Conservation (phyloP, 2,329 filamentous ascomycete genomes). For the Onygenales sp. region DNA sequence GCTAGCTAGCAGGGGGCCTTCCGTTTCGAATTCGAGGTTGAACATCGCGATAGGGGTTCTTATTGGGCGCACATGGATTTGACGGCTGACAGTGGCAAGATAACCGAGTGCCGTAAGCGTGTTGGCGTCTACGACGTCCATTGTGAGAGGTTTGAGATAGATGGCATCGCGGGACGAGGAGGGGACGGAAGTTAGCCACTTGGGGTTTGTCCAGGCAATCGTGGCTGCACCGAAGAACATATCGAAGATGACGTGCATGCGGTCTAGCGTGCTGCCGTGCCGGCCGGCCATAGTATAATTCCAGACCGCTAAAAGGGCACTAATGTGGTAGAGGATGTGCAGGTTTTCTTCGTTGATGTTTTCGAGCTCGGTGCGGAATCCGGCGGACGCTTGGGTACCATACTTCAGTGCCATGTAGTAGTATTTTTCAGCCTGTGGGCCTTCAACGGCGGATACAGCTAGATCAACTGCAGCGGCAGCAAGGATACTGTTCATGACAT, state of each 20-base stretch:
- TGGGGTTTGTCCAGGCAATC: not conserved
- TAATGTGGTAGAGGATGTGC: slow-evolving; percentile 22
- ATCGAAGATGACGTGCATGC: slow-evolving; percentile 17
- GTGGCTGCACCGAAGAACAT: slow-evolving; percentile 10
- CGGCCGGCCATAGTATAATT: slow-evolving; percentile 19
- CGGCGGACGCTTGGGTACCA: slow-evolving; percentile 23
- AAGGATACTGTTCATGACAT: slow-evolving; percentile 31
- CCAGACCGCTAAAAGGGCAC: slow-evolving; percentile 19
- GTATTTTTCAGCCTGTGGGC: slow-evolving; percentile 14
- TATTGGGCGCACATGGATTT: slow-evolving; percentile 3
- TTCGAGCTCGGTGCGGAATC: slow-evolving; percentile 21
- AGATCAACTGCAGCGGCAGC: slow-evolving; percentile 27
- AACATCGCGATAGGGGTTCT: not conserved
- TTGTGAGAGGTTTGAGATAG: not conserved
- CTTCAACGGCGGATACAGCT: slow-evolving; percentile 12
- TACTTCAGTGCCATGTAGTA: slow-evolving; percentile 25
- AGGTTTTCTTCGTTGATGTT: slow-evolving; percentile 20
- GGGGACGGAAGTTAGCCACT: not conserved
- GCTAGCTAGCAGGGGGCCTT: slow-evolving; percentile 1
- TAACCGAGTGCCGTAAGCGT: slow-evolving; percentile 6
- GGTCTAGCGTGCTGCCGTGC: slow-evolving; percentile 14
- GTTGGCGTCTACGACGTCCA: not conserved
- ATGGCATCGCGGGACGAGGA: slow-evolving; percentile 1
- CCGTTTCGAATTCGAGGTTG: not conserved
- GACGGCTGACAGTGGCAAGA: slow-evolving; percentile 5